Base-by-base conservation (phyloP, 306 rosid species). In the Fragaria iinumae region DNA sequence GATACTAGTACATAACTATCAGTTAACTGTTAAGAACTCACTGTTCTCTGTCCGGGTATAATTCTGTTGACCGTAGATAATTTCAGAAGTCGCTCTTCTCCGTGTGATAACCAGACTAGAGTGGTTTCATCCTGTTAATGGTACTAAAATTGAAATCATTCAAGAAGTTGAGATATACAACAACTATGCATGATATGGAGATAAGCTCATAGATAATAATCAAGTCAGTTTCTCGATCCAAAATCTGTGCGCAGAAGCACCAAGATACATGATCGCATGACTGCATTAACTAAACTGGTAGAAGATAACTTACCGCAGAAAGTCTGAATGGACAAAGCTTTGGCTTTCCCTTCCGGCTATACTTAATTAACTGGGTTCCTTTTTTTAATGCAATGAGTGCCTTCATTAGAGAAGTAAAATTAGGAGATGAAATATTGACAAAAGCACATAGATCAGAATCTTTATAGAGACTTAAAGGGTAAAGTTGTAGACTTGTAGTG, bases 1-100 rank as follows among this genome's bases (percentile, higher is more conserved):
- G 47, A 44, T 38, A 69, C 73, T 69, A n/a, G 11, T 45, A 27
- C 78, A 52, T 17, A 16, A 23, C 64, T 47, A 73, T 60, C 25
- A 55, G 39, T 38, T 70, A 55, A 60, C 72, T 47, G 48, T 64
- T 49, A 62, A 50, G 18, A 70, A 88, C 98, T 89, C 82, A 95
- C 98, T 20, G 97, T 95, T 95, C 98, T 92, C 68, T 95, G 98
- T 83, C 97, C 98, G 6, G 93, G 86, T 76, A 84, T 80, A 74
- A 95, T 90, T 76, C 87, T 85, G 20, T 84, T 76, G 80, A 95
- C 82, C 0, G 80, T 27, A 74, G 93, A 83, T 80, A 95, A 78
- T 3, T 88, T 92, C 88, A 95, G 75, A 77, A 23, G 81, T 76
- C 93, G 89, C 79, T 95, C 97, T 79, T 68, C 91, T 76, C 96